Conservation (phyloP, 768 basidiomycete genomes). For the Naganishia onofrii region DNA sequence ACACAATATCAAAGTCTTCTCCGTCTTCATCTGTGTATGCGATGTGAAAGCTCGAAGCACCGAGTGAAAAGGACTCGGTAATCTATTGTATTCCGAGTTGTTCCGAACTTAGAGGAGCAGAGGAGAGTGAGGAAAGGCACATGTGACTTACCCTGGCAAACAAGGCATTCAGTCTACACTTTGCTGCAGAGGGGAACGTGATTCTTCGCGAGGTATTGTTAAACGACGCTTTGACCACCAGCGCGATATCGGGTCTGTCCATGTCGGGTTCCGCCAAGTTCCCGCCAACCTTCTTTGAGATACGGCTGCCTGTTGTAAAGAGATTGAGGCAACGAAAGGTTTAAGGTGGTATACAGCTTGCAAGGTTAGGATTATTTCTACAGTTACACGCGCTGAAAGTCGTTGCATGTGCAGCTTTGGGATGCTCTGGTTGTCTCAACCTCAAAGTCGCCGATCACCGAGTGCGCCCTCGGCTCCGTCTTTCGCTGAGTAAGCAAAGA, state of each 20-base stretch:
- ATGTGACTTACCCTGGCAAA: slow-evolving; percentile 6
- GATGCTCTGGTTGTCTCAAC: neutral
- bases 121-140: too few species aligned
- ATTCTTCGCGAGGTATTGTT: slow-evolving; percentile 15
- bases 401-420: neutral
- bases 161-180: slow-evolving; percentile 10
- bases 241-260: slow-evolving; percentile 17
- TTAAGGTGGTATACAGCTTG: neutral
- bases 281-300: too few species aligned
- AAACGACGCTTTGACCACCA: slow-evolving; percentile 7
- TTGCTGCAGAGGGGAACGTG: slow-evolving; percentile 16
- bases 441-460: neutral
- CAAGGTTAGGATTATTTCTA: too few species aligned
- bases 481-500: too few species aligned
- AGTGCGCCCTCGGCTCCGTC: too few species aligned
- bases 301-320: too few species aligned
- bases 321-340: neutral
- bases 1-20: slow-evolving; percentile 61
- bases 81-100: neutral
- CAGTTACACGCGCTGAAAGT: too few species aligned
- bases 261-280: neutral
- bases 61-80: slow-evolving; percentile 17
- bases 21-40: slow-evolving; percentile 83
- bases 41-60: slow-evolving; percentile 53
- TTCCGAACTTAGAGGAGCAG: too few species aligned